phyloP scores from a whole-genome alignment of 768 basidiomycete species.

The Russula griseocarnosa region DNA sequence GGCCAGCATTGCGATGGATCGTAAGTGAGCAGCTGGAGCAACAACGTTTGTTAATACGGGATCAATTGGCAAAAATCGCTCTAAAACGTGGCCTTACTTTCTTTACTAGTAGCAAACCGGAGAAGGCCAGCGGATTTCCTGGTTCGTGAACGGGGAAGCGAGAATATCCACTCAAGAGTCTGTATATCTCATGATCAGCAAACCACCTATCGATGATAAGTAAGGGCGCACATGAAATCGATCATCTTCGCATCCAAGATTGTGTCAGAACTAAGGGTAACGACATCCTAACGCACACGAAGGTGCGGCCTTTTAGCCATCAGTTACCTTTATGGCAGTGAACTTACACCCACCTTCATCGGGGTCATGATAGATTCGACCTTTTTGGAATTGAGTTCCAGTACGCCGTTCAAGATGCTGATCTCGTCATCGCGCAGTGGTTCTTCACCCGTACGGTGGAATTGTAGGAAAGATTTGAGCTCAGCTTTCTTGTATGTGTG shows the following conservation, averaged over 20 bases:
- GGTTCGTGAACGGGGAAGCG: constrained; percentile 86
- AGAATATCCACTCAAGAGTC: constrained; percentile 80
- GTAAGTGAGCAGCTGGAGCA: constrained; percentile 75
- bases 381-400: constrained; percentile 72
- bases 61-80: neutral
- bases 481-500: constrained; percentile 78
- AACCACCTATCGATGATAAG: neutral
- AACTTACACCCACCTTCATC: constrained; percentile 40
- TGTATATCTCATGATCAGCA: constrained; percentile 31
- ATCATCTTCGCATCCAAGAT: constrained; percentile 76
- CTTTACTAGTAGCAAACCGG: constrained; percentile 81
- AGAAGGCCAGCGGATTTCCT: constrained; percentile 61
- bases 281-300: constrained; percentile 57
- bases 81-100: constrained; percentile 44
- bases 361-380: constrained; percentile 56
- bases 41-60: neutral
- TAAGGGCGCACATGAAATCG: constrained; percentile 61
- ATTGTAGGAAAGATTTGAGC: constrained; percentile 60
- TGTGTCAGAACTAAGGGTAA: constrained; percentile 72
- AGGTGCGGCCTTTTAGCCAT: neutral
- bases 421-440: constrained; percentile 80
- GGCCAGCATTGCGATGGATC: constrained; percentile 77
- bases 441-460: constrained; percentile 74
- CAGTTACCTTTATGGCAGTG: neutral
- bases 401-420: constrained; percentile 71